phyloP scores from a whole-genome alignment of 352 stramenopile genomes.

The Globisporangium spinosum region DNA sequence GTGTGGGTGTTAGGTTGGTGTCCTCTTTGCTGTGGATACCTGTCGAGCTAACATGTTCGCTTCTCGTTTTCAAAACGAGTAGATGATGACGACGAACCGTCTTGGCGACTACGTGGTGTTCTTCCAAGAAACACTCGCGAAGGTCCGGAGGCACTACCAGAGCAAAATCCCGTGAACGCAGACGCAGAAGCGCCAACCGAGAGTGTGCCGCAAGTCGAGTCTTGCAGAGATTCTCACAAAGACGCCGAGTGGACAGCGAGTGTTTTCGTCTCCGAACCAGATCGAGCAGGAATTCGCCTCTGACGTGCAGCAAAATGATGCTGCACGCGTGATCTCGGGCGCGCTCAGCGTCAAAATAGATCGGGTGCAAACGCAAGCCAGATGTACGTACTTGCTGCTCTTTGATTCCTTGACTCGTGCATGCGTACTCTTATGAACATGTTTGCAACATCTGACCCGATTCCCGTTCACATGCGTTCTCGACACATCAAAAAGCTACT shows the following conservation, averaged over 20 bases:
- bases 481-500: neutral
- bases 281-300: slow-evolving; percentile 12
- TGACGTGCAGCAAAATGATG: neutral
- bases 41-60: neutral
- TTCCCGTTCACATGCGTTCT: neutral
- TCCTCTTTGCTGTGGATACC: neutral
- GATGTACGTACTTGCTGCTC: slow-evolving; percentile 19
- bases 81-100: slow-evolving; percentile 72
- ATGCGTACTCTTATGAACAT: neutral
- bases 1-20: neutral
- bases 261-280: slow-evolving; percentile 14
- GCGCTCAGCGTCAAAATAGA: slow-evolving; percentile 34
- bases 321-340: neutral
- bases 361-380: slow-evolving; percentile 23
- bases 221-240: slow-evolving; percentile 27
- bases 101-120: slow-evolving; percentile 72
- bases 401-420: neutral
- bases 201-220: slow-evolving; percentile 31
- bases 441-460: neutral
- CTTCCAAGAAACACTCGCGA: slow-evolving; percentile 64
- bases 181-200: slow-evolving; percentile 24
- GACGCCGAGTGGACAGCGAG: neutral
- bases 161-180: slow-evolving; percentile 34
- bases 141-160: slow-evolving; percentile 44
- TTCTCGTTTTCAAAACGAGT: neutral